phyloP scores from a whole-genome alignment of 2,329 filamentous ascomycete genomes.

The Dissoconium aciculare region DNA sequence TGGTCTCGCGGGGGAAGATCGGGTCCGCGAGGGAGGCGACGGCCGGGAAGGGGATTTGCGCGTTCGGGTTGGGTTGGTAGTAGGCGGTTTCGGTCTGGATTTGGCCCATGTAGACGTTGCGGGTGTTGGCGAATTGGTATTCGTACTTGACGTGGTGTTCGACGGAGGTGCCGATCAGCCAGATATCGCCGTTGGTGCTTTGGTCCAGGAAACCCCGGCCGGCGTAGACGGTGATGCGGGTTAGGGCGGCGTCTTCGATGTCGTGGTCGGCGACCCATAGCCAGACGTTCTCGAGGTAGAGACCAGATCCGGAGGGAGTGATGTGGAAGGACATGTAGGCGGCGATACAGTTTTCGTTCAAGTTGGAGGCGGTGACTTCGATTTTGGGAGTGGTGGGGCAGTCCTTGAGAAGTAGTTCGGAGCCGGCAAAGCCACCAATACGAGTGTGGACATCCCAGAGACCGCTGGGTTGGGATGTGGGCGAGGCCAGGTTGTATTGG shows the following conservation, averaged over 20 bases:
- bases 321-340: conserved; percentile 25
- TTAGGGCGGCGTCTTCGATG: conserved; percentile 56
- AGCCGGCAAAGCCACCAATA: conserved; percentile 38
- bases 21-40: conserved; percentile 50
- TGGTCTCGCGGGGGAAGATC: conserved; percentile 43
- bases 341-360: conserved; percentile 18
- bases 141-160: conserved; percentile 52
- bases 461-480: conserved; percentile 29
- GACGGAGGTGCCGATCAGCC: conserved; percentile 51
- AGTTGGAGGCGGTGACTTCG: conserved; percentile 9
- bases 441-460: conserved; percentile 44
- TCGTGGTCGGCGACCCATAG: conserved; percentile 89
- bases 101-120: conserved; percentile 65
- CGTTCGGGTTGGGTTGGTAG: conserved; percentile 70
- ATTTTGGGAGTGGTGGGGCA: conserved; percentile 25
- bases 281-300: conserved; percentile 85
- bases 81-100: conserved; percentile 83
- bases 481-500: conserved; percentile 52
- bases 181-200: conserved; percentile 44
- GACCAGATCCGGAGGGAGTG: conserved; percentile 39
- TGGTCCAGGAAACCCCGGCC: conserved; percentile 76
- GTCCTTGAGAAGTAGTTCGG: conserved; percentile 29
- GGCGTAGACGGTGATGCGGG: conserved; percentile 75
- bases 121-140: conserved; percentile 67
- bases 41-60: conserved; percentile 49